Evolutionary conservation across 257 asterid species (phyloP).

Genomic region (Solanum peruvianum): DNA sequence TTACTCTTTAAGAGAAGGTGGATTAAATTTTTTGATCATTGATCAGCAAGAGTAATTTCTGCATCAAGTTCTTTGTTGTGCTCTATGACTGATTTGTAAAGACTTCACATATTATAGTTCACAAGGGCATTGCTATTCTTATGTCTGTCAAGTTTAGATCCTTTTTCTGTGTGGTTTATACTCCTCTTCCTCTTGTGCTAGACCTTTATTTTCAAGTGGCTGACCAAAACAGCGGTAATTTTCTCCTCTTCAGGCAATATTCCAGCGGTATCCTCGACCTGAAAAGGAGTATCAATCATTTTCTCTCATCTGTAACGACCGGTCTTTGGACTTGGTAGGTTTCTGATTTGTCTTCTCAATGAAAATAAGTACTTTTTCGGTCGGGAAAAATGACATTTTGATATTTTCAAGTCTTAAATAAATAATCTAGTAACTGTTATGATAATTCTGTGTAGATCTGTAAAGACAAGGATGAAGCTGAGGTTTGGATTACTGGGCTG

Average conservation of each 20-base stretch:
- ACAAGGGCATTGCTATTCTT: neutral
- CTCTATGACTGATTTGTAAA: neutral
- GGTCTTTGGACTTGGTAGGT: constrained; percentile 91
- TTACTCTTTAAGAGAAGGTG: neutral
- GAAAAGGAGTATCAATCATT: constrained; percentile 96
- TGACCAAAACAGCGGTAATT: constrained; percentile 1
- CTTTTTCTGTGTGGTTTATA: neutral
- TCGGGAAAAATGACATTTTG: neutral
- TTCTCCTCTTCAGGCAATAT: constrained; percentile 46
- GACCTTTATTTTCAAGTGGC: neutral
- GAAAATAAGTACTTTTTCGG: neutral
- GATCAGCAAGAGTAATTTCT: neutral
- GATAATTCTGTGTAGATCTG: constrained; percentile 46
- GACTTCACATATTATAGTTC: neutral
- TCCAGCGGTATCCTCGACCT: constrained; percentile 89
- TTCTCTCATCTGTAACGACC: constrained; percentile 67
- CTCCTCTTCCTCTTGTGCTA: neutral
- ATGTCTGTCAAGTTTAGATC: neutral
- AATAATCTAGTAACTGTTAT: neutral
- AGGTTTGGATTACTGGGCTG: constrained; percentile 81
- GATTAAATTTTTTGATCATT: neutral
- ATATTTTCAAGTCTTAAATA: neutral
- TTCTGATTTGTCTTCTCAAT: constrained; percentile 8
- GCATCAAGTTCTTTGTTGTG: neutral
- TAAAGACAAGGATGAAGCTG: constrained; percentile 95